Base-by-base conservation (phyloP, 768 basidiomycete species). In the Suillus placidus region DNA sequence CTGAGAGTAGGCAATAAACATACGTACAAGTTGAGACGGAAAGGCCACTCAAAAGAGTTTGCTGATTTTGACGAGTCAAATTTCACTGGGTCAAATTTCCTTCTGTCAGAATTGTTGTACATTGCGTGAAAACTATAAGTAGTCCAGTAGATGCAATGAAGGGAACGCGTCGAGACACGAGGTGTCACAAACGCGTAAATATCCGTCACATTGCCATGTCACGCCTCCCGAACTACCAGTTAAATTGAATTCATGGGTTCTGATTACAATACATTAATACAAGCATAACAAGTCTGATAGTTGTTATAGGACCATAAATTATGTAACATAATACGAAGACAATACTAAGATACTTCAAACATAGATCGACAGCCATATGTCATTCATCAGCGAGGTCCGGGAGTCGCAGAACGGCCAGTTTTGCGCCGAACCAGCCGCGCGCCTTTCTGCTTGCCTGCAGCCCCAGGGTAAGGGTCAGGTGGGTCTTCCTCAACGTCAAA, bases 1-100 rank as follows among this genome's bases (percentile, higher is more conserved):
- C 61, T 52, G 37, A 13, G 60, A 16, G 64, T 63, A 43, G 30
- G 61, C 56, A 20, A 60, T 23, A 57, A 42, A 60, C 30, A 51
- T 49, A 79, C 84, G 66, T 72, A 95, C 94, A 97, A 94, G 80
- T 92, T 96, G 34, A 95, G 83, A 55, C 88, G 80, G 75, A 85
- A 80, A 2, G 89, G 89, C 73, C 93, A 92, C 16, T 56, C 62
- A 26, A 8, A 26, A 12, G 20, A 23, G n/a, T 60, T 49, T 62
- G 37, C 37, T 37, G 10, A 30, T 45, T 65, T 68, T 35, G 8
- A 13, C 10, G 32, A 30, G 14, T 52, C 30, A 32, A 18, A 55
- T 55, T 34, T 55, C 32, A 12, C 32, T 55, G 54, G 34, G 32
- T 12, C 56, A 13, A 68, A 62, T 30, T 52, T 30, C 20, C 62